These are phyloP conservation scores for Fusarium gaditjirri DNA, from an alignment of 2,329 filamentous ascomycete species.

Conservation along the genomic window DNA sequence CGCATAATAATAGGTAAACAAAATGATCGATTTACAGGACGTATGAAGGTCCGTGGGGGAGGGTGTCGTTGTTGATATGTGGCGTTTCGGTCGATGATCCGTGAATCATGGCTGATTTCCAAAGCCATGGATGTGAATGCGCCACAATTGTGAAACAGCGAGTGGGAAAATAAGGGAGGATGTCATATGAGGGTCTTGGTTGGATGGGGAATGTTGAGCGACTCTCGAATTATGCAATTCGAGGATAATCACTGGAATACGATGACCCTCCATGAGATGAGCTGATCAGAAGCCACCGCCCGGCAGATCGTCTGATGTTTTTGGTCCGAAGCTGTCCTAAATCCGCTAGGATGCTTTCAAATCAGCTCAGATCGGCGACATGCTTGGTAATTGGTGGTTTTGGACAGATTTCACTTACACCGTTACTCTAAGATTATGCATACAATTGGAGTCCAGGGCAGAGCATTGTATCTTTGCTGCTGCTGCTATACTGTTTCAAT, in stretches of 20 bases:
- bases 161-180: not conserved
- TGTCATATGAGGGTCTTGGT: conserved; percentile 18
- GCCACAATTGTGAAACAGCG: conserved; percentile 27
- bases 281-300: not conserved
- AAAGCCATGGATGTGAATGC: conserved; percentile 1
- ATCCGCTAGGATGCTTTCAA: conserved; percentile 24
- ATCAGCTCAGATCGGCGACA: conserved; percentile 20
- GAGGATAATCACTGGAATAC: not conserved
- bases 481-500: not conserved
- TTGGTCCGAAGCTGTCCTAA: conserved; percentile 5
- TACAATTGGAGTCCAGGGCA: not conserved
- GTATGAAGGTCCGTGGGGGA: not conserved
- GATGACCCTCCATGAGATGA: not conserved
- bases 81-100: conserved; percentile 1
- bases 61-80: not conserved
- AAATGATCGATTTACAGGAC: conserved; percentile 7
- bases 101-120: conserved; percentile 15
- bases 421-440: not conserved
- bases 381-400: conserved; percentile 26
- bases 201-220: conserved; percentile 6
- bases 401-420: conserved; percentile 35
- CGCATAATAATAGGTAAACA: conserved; percentile 18
- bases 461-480: not conserved
- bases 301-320: conserved; percentile 28
- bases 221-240: not conserved